Conservation (phyloP, 139 green algal genomes). For the Closterium sp. region DNA sequence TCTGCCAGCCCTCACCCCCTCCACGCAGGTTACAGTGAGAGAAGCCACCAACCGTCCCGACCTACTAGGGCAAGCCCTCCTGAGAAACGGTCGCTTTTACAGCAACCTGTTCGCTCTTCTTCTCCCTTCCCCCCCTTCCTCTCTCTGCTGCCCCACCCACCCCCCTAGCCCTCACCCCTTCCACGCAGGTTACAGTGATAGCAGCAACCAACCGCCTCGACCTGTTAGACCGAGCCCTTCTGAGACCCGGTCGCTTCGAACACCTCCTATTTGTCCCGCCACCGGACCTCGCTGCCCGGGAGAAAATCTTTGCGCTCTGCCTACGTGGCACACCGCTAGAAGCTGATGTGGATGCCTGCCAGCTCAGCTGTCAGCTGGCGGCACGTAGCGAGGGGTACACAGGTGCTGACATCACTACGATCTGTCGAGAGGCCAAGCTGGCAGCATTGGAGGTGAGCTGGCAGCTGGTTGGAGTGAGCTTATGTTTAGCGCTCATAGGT, state of each 20-base stretch:
- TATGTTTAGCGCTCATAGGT: neutral
- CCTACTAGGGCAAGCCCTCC: neutral
- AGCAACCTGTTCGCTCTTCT: neutral
- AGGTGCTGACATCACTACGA: constrained; percentile 50
- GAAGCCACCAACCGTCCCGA: neutral
- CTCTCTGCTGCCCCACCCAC: neutral
- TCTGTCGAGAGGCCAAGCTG: constrained; percentile 77
- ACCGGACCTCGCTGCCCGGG: constrained; percentile 1
- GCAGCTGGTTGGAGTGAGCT: neutral
- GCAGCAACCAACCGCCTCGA: constrained; percentile 75
- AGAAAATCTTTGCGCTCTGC: constrained; percentile 41
- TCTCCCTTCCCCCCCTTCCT: neutral
- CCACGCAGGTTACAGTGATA: constrained; percentile 56
- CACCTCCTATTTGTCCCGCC: constrained; percentile 50
- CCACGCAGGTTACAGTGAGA: too few relatives aligned
- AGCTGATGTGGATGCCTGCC: constrained; percentile 21
- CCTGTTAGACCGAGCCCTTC: constrained; percentile 67
- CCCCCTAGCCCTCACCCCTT: neutral
- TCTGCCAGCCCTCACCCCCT: too few relatives aligned
- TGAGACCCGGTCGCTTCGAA: constrained; percentile 65
- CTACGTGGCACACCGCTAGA: constrained; percentile 22
- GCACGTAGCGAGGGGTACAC: constrained; percentile 42
- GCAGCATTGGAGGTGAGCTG: constrained; percentile 61
- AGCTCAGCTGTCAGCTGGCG: constrained; percentile 24
- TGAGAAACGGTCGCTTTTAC: too few relatives aligned